Evolutionary conservation across 192 early-diverging fungal genomes (phyloP).

Genomic region (Backusella mclennaniae): DNA sequence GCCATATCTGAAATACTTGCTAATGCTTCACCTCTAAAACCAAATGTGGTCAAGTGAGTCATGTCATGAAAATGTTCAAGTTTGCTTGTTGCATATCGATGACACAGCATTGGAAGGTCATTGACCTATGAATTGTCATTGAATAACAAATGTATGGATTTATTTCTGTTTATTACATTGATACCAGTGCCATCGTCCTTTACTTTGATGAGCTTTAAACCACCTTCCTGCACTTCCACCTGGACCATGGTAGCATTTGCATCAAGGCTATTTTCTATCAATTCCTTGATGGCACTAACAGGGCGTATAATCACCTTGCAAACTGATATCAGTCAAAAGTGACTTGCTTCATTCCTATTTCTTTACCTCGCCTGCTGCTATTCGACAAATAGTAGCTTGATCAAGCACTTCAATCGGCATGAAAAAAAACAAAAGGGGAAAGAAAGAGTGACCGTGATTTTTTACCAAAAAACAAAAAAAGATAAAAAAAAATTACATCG

Average conservation of each 20-base stretch:
- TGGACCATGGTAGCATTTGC: slow-evolving; percentile 61
- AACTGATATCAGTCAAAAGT: too few species aligned
- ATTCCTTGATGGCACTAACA: slow-evolving; percentile 82
- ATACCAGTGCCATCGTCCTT: slow-evolving; percentile 89
- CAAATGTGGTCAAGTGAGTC: slow-evolving; percentile 70
- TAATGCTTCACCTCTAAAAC: slow-evolving; percentile 92
- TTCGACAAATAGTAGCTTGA: slow-evolving; percentile 84
- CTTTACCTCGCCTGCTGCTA: slow-evolving; percentile 91
- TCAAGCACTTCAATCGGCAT: slow-evolving; percentile 74
- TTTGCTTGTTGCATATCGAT: slow-evolving; percentile 87
- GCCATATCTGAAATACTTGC: background rate
- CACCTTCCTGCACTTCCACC: slow-evolving; percentile 80
- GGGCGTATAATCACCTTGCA: slow-evolving; percentile 76
- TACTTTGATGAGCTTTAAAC: slow-evolving; percentile 64
- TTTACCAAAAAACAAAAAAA: background rate
- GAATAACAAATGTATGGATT: slow-evolving; percentile 41
- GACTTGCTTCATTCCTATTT: too few species aligned
- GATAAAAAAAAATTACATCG: background rate
- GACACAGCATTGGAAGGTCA: slow-evolving; percentile 38
- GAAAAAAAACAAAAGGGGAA: background rate
- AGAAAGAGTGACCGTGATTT: slow-evolving; percentile 11
- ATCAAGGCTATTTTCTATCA: slow-evolving; percentile 92
- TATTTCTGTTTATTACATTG: slow-evolving; percentile 45
- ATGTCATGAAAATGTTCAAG: slow-evolving; percentile 76
- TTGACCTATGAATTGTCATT: background rate